phyloP scores from a whole-genome alignment of 2,329 filamentous ascomycete species.

The Neopestalotiopsis sp. region DNA sequence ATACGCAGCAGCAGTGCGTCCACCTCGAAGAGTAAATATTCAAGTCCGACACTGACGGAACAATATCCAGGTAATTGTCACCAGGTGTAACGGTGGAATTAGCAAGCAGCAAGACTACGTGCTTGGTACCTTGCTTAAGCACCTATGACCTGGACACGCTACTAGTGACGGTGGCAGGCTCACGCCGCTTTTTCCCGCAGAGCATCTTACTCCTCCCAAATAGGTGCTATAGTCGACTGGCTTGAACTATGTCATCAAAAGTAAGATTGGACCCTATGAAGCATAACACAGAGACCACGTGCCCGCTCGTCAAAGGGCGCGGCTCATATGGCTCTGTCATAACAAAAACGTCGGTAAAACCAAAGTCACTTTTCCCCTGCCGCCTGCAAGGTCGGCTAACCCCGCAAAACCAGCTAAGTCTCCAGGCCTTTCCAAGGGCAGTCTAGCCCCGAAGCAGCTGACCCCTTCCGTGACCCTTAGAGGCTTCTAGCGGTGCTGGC shows the following conservation, averaged over 20 bases:
- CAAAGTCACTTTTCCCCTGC: not conserved
- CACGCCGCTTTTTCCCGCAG: not conserved
- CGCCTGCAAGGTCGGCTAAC: not conserved
- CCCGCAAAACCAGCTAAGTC: not conserved
- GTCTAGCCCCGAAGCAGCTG: not conserved
- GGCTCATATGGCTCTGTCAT: constrained; percentile 2
- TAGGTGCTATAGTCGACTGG: not conserved
- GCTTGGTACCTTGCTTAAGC: not conserved
- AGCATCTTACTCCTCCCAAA: not conserved
- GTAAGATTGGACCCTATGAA: constrained; percentile 1
- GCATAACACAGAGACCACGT: constrained; percentile 1
- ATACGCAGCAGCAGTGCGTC: too few relatives aligned
- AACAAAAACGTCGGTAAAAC: not conserved
- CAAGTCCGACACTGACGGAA: too few relatives aligned
- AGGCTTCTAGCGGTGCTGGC: not conserved
- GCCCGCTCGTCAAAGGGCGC: not conserved
- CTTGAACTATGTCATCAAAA: not conserved
- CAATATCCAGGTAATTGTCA: too few relatives aligned
- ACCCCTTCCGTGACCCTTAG: not conserved
- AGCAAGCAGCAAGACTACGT: too few relatives aligned
- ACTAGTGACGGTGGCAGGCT: too few relatives aligned
- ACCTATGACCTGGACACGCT: not conserved
- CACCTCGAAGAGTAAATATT: too few relatives aligned
- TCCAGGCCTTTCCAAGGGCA: not conserved
- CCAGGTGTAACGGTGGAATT: too few relatives aligned